Percentiles rank a stretch among this genome's conserved stretches.
These are phyloP conservation scores for Dactylellina sp. DNA, from an alignment of 2,329 filamentous ascomycete genomes.

Conservation along the genomic window DNA sequence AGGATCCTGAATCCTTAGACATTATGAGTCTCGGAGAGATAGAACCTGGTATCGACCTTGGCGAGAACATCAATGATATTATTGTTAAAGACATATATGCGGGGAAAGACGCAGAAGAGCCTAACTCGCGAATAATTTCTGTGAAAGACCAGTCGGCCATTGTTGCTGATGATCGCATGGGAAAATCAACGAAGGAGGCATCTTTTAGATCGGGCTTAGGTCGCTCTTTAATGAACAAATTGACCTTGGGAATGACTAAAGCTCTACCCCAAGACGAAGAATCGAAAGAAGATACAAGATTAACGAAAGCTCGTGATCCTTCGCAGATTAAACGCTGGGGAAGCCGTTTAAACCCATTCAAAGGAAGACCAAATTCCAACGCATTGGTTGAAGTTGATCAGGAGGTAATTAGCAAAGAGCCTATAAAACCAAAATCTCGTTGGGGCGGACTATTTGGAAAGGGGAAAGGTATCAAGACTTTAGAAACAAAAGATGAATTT, in stretches of 20 bases:
- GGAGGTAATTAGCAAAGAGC: conserved; percentile 13
- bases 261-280: conserved; percentile 17
- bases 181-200: too few relatives aligned
- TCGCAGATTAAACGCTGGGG: conserved; percentile 19
- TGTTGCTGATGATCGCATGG: not conserved
- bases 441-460: conserved; percentile 20
- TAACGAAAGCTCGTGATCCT: conserved; percentile 1
- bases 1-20: conserved; percentile 9
- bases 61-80: not conserved
- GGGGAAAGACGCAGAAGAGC: too few relatives aligned
- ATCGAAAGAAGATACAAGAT: conserved; percentile 18
- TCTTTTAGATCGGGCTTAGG: not conserved
- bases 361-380: not conserved
- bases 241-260: conserved; percentile 13
- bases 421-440: not conserved
- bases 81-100: not conserved
- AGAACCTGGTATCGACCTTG: not conserved
- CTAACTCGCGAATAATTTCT: too few relatives aligned
- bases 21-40: not conserved
- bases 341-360: conserved; percentile 20
- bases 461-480: conserved; percentile 5
- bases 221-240: conserved; percentile 12
- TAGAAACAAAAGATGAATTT: not conserved
- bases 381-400: not conserved
- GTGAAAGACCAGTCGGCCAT: not conserved